Evolutionary conservation across 2,329 filamentous ascomycete species (phyloP).

Genomic region (Calonectria montana): DNA sequence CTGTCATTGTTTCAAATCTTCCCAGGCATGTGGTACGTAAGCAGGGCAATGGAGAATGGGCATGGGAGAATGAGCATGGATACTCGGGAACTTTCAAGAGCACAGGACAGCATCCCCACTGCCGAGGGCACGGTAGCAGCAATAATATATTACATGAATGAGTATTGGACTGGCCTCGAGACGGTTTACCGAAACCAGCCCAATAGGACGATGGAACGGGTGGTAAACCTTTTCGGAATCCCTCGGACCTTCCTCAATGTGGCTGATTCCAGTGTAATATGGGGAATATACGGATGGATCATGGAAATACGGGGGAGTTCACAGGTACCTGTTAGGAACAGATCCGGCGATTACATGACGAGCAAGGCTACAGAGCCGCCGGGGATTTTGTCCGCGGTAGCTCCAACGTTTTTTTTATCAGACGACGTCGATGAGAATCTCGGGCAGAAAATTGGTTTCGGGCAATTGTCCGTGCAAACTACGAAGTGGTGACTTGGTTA

Average conservation of each 20-base stretch:
- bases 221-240: background rate
- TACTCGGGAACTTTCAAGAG: conserved; percentile 8
- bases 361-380: background rate
- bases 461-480: conserved; percentile 1
- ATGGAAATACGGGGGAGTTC: background rate
- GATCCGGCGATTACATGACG: background rate
- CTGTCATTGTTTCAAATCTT: conserved; percentile 6
- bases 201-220: background rate
- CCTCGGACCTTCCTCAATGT: background rate
- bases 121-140: conserved; percentile 6
- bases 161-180: background rate
- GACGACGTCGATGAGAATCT: background rate
- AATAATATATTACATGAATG: conserved; percentile 13
- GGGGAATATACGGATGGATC: background rate
- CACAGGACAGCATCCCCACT: conserved; percentile 18
- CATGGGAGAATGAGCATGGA: background rate
- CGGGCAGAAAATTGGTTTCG: conserved; percentile 11
- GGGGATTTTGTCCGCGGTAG: background rate
- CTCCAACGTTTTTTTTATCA: background rate
- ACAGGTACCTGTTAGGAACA: background rate
- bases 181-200: background rate
- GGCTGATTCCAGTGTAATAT: background rate
- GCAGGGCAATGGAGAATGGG: conserved; percentile 7
- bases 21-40: background rate
- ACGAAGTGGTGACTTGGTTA: background rate